Conservation (phyloP, 495 filamentous ascomycete species). For the Penicillium argentinense region DNA sequence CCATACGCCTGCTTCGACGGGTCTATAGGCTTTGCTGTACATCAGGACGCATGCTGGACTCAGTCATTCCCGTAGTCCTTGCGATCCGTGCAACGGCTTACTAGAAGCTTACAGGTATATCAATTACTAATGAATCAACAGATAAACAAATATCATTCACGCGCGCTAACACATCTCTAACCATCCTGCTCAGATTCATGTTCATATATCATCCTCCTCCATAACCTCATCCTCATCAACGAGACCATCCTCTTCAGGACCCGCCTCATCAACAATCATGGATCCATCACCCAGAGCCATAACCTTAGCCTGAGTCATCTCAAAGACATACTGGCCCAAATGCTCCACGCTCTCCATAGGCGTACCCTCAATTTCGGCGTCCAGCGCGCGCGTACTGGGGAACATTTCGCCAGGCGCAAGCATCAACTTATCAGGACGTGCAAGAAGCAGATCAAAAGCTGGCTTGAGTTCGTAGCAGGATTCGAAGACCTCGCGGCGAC, state of each 20-base stretch:
- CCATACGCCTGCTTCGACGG: too few relatives aligned
- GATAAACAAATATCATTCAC: slow-evolving; percentile 6
- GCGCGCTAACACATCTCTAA: slow-evolving; percentile 1
- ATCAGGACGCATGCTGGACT: too few relatives aligned
- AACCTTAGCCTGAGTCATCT: slow-evolving; percentile 90
- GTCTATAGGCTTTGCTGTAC: too few relatives aligned
- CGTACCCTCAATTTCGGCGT: slow-evolving; percentile 56
- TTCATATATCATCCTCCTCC: slow-evolving; percentile 41
- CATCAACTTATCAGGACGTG: slow-evolving; percentile 72
- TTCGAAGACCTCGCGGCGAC: slow-evolving; percentile 86
- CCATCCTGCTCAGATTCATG: slow-evolving; percentile 9
- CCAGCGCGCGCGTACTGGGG: slow-evolving; percentile 62
- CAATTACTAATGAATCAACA: too few relatives aligned
- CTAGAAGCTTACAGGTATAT: too few relatives aligned
- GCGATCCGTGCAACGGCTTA: too few relatives aligned
- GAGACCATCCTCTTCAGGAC: slow-evolving; percentile 43
- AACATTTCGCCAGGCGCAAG: slow-evolving; percentile 85
- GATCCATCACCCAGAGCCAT: slow-evolving; percentile 54
- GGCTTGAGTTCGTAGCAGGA: slow-evolving; percentile 82
- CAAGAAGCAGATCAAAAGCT: slow-evolving; percentile 74
- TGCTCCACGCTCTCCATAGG: slow-evolving; percentile 92
- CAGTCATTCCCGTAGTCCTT: too few relatives aligned
- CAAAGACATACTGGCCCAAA: slow-evolving; percentile 93
- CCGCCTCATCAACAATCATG: slow-evolving; percentile 31
- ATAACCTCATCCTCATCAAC: slow-evolving; percentile 46